Evolutionary conservation across 2,329 filamentous ascomycete species (phyloP).

Genomic region (Penicillium sp.): DNA sequence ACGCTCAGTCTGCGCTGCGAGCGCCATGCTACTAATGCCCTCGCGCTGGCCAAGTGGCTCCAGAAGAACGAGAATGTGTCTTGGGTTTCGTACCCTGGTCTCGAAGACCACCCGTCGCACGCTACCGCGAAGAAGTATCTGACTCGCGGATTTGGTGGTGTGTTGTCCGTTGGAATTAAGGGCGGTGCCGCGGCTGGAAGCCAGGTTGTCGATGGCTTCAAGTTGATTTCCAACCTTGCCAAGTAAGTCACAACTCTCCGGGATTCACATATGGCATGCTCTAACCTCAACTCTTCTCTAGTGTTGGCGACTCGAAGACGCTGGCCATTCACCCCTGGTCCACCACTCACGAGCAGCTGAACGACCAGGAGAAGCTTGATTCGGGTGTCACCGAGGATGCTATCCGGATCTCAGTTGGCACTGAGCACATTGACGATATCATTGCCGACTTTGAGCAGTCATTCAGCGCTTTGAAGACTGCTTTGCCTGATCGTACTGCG

Average conservation of each 20-base stretch:
- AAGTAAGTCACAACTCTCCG: slow-evolving; percentile 56
- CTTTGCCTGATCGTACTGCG: slow-evolving; percentile 37
- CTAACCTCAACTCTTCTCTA: slow-evolving; percentile 69
- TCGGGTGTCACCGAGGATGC: slow-evolving; percentile 87
- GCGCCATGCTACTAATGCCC: slow-evolving; percentile 80
- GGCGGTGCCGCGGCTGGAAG: slow-evolving; percentile 80
- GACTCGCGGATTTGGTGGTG: slow-evolving; percentile 79
- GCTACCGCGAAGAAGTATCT: slow-evolving; percentile 84
- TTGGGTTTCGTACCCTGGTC: slow-evolving; percentile 93
- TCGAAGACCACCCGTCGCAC: slow-evolving; percentile 80
- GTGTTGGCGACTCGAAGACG: slow-evolving; percentile 91
- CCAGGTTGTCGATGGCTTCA: slow-evolving; percentile 90
- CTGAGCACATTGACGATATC: slow-evolving; percentile 96
- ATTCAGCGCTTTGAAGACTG: slow-evolving; percentile 60
- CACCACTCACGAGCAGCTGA: slow-evolving; percentile 91
- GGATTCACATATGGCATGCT: not conserved
- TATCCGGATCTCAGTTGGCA: slow-evolving; percentile 93
- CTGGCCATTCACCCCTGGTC: slow-evolving; percentile 94
- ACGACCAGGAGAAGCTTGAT: slow-evolving; percentile 73
- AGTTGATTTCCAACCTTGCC: slow-evolving; percentile 91
- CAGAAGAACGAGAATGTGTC: slow-evolving; percentile 79
- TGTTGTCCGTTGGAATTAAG: slow-evolving; percentile 91
- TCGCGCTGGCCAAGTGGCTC: slow-evolving; percentile 78
- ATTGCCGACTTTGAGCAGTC: slow-evolving; percentile 94
- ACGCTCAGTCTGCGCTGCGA: slow-evolving; percentile 85